phyloP scores from a whole-genome alignment of 805 yeast species.

The Kodamaea nitidulidarum region DNA sequence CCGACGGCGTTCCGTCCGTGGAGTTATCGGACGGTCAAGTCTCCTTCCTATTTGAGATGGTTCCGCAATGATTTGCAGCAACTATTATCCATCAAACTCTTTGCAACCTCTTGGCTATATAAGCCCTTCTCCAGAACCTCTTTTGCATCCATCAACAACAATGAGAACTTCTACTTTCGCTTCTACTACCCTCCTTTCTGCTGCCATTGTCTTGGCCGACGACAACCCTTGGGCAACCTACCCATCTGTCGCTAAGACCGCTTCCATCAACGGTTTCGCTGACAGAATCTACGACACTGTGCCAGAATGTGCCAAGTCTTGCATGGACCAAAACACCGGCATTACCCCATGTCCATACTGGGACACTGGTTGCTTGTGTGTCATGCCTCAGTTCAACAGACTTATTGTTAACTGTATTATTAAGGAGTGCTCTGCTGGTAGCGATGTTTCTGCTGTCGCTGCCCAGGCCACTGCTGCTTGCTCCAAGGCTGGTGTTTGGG shows the following conservation, averaged over 20 bases:
- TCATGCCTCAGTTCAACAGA: slow-evolving; percentile 33
- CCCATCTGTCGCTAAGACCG: slow-evolving; percentile 34
- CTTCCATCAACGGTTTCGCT: slow-evolving; percentile 41
- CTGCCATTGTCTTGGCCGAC: slow-evolving; percentile 7
- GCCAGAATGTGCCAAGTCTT: slow-evolving; percentile 35
- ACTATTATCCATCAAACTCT: too few species aligned
- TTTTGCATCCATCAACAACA: neutral
- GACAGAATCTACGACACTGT: slow-evolving; percentile 31
- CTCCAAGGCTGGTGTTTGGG: slow-evolving; percentile 31
- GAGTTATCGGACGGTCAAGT: too few species aligned
- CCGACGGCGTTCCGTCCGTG: too few species aligned
- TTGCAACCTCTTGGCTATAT: neutral
- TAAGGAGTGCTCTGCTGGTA: slow-evolving; percentile 22
- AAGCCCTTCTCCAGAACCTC: neutral
- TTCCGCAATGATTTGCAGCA: too few species aligned
- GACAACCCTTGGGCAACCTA: slow-evolving; percentile 22
- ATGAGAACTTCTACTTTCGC: slow-evolving; percentile 9
- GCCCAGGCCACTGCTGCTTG: slow-evolving; percentile 31
- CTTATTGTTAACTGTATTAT: slow-evolving; percentile 33
- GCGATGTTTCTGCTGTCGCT: slow-evolving; percentile 25
- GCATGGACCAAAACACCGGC: slow-evolving; percentile 27
- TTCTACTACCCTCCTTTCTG: slow-evolving; percentile 4
- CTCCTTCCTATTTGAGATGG: neutral
- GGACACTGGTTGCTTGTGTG: slow-evolving; percentile 46
- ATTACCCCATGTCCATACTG: slow-evolving; percentile 43